These are phyloP conservation scores for Lizonia empirigonia DNA, from an alignment of 2,329 filamentous ascomycete species.

Conservation along the genomic window DNA sequence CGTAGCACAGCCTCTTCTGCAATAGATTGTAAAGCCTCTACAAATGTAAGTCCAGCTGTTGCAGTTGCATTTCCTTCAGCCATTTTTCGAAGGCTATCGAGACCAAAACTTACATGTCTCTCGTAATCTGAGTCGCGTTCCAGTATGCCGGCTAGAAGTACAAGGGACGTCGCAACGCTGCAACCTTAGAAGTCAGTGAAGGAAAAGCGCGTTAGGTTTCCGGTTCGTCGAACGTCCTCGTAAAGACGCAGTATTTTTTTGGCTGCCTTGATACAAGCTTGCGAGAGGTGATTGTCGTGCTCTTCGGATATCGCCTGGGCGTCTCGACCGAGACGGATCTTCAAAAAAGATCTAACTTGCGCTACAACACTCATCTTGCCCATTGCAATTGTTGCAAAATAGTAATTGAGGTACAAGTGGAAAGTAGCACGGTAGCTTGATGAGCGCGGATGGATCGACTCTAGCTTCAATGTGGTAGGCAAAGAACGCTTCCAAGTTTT, in stretches of 20 bases:
- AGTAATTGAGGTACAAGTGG: conserved; percentile 8
- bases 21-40: no score
- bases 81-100: conserved; percentile 35
- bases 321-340: neutral
- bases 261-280: conserved; percentile 8
- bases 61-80: no score
- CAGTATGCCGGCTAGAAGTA: conserved; percentile 1
- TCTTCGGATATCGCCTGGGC: neutral
- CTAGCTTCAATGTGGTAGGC: neutral
- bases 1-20: no score
- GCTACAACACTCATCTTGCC: conserved; percentile 2
- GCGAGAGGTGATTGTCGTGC: neutral
- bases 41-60: no score
- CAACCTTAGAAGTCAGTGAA: conserved; percentile 9
- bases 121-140: conserved; percentile 8
- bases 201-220: conserved; percentile 5
- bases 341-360: neutral
- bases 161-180: conserved; percentile 6
- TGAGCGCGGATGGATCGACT: neutral
- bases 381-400: conserved; percentile 6
- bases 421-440: conserved; percentile 10
- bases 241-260: conserved; percentile 7
- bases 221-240: conserved; percentile 10
- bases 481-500: conserved; percentile 9
- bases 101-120: conserved; percentile 3